Evolutionary conservation across 78 protist genomes (phyloP).

Genomic region (Planoprotostelium fungivorum): DNA sequence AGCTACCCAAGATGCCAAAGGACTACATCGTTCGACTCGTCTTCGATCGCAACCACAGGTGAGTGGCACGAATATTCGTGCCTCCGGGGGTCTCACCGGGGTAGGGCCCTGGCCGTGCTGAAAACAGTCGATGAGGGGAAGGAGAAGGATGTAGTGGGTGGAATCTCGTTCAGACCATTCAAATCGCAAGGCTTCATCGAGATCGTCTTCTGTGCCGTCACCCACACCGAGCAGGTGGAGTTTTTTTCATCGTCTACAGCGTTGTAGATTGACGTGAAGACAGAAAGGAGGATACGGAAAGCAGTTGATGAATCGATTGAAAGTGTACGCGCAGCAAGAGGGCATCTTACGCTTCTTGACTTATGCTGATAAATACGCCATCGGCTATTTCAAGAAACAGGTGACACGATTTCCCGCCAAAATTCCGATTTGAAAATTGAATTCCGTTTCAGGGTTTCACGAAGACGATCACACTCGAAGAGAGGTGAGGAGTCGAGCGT

Average conservation of each 20-base stretch:
- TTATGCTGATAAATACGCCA: constrained; percentile 93
- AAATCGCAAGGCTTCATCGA: constrained; percentile 69
- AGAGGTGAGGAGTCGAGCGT: not conserved
- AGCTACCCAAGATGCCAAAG: constrained; percentile 91
- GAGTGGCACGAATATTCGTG: not conserved
- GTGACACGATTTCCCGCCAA: constrained; percentile 11
- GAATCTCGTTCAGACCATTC: constrained; percentile 83
- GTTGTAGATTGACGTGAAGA: not conserved
- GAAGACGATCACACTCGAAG: not conserved
- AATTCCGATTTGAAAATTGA: not conserved
- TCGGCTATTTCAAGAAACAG: constrained; percentile 90
- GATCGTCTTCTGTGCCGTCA: constrained; percentile 90
- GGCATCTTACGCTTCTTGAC: constrained; percentile 77
- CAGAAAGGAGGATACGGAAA: constrained; percentile 81
- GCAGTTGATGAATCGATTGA: constrained; percentile 83
- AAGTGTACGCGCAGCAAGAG: constrained; percentile 56
- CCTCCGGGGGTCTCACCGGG: not conserved
- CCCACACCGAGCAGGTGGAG: constrained; percentile 64
- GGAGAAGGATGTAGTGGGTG: constrained; percentile 70
- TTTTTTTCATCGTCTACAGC: not conserved
- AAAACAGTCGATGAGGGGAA: constrained; percentile 5
- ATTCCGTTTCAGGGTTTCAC: not conserved
- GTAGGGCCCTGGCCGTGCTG: constrained; percentile 11
- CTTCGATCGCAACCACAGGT: constrained; percentile 50
- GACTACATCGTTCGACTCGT: constrained; percentile 78